A percentile compares a stretch with the other conserved stretches of the same genome.
Conservation (phyloP, 495 filamentous ascomycete genomes). For the Amniculicola lignicola region DNA sequence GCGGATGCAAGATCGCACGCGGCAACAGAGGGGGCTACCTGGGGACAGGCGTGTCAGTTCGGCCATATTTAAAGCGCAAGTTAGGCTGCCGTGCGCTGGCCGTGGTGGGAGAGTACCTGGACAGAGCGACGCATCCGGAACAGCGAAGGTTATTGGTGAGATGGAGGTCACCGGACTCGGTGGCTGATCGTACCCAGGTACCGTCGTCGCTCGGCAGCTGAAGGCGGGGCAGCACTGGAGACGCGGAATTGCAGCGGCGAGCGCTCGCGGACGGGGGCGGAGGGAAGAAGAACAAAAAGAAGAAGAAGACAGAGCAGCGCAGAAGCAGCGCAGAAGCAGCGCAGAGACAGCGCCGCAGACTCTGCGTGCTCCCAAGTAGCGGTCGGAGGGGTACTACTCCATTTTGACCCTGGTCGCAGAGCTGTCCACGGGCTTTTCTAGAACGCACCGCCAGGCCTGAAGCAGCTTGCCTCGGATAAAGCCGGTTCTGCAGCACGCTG, state of each 20-base stretch:
- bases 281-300: not conserved
- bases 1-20: conserved; percentile 10
- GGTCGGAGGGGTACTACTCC: not conserved
- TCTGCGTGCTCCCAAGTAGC: conserved; percentile 22
- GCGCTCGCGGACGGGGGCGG: not conserved
- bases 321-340: not conserved
- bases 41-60: conserved; percentile 7
- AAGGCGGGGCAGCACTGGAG: not conserved
- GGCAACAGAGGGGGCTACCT: conserved; percentile 15
- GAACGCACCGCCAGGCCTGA: not conserved
- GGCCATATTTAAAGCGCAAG: not conserved
- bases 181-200: too few species aligned
- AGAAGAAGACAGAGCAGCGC: not conserved
- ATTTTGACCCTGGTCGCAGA: not conserved
- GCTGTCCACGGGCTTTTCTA: not conserved
- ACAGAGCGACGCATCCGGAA: conserved; percentile 20
- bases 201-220: not conserved
- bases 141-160: conserved; percentile 13
- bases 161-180: conserved; percentile 7
- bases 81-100: conserved; percentile 11
- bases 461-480: conserved; percentile 6
- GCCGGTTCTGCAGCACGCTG: not conserved
- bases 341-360: conserved; percentile 2
- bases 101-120: conserved; percentile 7
- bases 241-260: not conserved